These are phyloP conservation scores for Tympanopsis confertula DNA, from an alignment of 2,329 filamentous ascomycete species.

Conservation along the genomic window DNA sequence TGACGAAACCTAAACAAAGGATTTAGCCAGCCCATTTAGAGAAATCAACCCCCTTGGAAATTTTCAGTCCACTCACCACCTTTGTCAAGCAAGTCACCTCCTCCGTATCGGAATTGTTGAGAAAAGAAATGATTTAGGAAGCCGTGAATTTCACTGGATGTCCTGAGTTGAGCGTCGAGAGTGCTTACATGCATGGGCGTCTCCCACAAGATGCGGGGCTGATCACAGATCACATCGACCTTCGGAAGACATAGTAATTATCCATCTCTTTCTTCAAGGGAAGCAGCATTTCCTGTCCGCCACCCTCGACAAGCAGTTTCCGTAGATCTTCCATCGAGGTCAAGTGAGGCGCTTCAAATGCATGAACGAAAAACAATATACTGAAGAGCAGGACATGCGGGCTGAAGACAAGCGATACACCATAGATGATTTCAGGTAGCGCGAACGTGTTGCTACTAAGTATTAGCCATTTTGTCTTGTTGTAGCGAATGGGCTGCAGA, in stretches of 20 bases:
- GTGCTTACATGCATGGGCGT: conserved; percentile 6
- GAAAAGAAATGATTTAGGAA: conserved; percentile 10
- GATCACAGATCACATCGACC: conserved; percentile 5
- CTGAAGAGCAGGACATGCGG: conserved; percentile 9
- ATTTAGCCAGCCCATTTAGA: background rate
- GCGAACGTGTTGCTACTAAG: conserved; percentile 8
- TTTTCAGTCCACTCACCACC: conserved; percentile 7
- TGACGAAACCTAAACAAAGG: conserved; percentile 8
- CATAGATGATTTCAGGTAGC: conserved; percentile 9
- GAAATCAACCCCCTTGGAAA: background rate
- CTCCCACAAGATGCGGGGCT: conserved; percentile 8
- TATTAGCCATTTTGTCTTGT: no score
- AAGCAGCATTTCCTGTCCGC: conserved; percentile 8
- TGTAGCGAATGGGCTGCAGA: background rate
- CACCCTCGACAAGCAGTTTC: conserved; percentile 7
- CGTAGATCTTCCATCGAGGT: conserved; percentile 11
- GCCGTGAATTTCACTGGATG: conserved; percentile 8
- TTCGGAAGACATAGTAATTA: conserved; percentile 12
- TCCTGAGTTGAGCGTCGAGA: conserved; percentile 6
- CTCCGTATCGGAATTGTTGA: conserved; percentile 10
- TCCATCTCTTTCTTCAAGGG: conserved; percentile 10
- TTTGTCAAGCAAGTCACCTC: conserved; percentile 9
- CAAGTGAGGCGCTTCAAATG: conserved; percentile 9
- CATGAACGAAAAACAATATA: conserved; percentile 10
- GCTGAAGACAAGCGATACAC: conserved; percentile 9